A percentile compares a stretch with the other conserved stretches of the same genome.
These are phyloP conservation scores for Entomortierella beljakovae DNA, from an alignment of 192 early-diverging fungal species.

Conservation along the genomic window DNA sequence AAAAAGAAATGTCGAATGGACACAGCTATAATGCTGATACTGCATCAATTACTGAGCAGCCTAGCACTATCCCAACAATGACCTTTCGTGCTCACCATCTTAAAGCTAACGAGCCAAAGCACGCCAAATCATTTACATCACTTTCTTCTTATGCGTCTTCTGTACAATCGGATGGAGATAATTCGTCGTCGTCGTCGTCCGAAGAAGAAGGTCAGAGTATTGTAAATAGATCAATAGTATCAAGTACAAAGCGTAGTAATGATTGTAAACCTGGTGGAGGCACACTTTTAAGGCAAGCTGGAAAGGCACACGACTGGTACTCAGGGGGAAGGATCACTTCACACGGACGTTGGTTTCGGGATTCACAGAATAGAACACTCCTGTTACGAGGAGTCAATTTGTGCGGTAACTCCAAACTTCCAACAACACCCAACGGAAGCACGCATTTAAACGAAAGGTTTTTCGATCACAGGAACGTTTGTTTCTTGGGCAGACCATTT, in stretches of 20 bases:
- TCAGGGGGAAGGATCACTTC: constrained; percentile 44
- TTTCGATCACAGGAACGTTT: constrained; percentile 79
- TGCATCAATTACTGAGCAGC: constrained; percentile 9
- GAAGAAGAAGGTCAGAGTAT: constrained; percentile 15
- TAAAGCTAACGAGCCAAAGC: constrained; percentile 47
- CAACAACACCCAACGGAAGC: constrained; percentile 72
- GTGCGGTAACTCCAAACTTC: constrained; percentile 82
- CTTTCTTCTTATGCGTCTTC: constrained; percentile 59
- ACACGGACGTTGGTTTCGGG: constrained; percentile 61
- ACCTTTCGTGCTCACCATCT: constrained; percentile 53
- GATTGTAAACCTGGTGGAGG: constrained; percentile 34
- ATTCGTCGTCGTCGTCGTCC: constrained; percentile 9
- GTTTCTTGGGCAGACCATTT: constrained; percentile 84
- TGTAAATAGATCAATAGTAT: background rate
- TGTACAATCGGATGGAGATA: constrained; percentile 14
- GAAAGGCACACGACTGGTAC: constrained; percentile 56
- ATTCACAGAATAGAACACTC: constrained; percentile 66
- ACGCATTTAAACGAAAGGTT: constrained; percentile 72
- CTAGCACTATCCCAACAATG: constrained; percentile 15
- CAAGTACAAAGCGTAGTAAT: constrained; percentile 10
- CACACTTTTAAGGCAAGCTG: constrained; percentile 28
- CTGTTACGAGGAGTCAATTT: constrained; percentile 83
- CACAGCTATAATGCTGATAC: constrained; percentile 2
- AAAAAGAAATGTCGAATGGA: constrained; percentile 1
- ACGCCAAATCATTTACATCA: constrained; percentile 49